Base-by-base conservation (phyloP, 1,284 basidiomycete genomes). In the Microbotryum intermedium region DNA sequence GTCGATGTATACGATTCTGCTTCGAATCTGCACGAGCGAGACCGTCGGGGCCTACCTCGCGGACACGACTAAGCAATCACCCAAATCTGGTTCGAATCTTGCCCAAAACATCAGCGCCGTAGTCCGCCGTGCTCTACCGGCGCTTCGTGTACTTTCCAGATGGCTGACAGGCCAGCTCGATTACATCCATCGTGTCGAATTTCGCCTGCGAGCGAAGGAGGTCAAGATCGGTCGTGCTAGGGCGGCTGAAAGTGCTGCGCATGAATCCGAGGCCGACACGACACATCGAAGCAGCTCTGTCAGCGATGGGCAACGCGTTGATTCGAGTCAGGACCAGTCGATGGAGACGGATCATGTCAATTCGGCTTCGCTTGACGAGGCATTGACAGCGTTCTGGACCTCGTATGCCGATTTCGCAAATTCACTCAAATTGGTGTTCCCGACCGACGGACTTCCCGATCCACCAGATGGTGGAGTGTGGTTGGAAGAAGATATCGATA, bases 401-500 rank as follows among this genome's bases (percentile, higher is more conserved):
- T 76, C 79, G 42, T 92, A 88, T 73, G 79, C 82, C 10, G 79
- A 80, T 21, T 90, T 94, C 64, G 78, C 84, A 55, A 81, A 81
- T 48, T 76, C 81, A 8, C 76, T 97, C 26, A 78, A 79, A 16
- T 76, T 78, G 9, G 77, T 83, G 1, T 97, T 97, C 74, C 90
- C 91, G 0, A 74, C 79, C 3, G 78, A 79, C 4, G 79, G 78
- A 50, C 74, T 95, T 25, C 89, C 88, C 10, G 65, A 20, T 23
- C 43, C 58, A 26, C 62, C 72, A 1, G 72, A 76, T 21, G 77
- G 88, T 21, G 78, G 77, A 4, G 79, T 80, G 1, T 81, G 83
- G n/a, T 76, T 97, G 58, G 90, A 95, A 64, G 94, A 98, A 74
- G 94, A 98, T 74, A 75, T 85, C 5, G 93, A 97, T 61, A 82